A percentile compares a stretch with the other conserved stretches of the same genome.
phyloP scores from a whole-genome alignment of 1,284 basidiomycete genomes.

The Trichosporon ovoides region DNA sequence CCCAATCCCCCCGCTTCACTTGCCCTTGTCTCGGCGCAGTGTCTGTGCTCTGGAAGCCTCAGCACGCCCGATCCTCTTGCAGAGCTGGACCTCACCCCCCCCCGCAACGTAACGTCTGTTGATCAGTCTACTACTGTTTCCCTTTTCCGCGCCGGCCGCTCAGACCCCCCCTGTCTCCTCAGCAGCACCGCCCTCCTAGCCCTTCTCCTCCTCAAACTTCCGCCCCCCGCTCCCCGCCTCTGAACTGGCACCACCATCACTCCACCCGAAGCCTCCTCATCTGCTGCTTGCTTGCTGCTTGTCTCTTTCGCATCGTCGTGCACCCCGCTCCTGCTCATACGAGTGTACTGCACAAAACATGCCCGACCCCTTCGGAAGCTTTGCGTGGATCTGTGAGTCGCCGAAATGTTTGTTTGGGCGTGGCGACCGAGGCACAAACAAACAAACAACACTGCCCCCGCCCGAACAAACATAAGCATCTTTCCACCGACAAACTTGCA shows the following conservation, averaged over 20 bases:
- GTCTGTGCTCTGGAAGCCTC: constrained; percentile 4
- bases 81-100: neutral
- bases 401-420: no score
- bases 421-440: neutral
- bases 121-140: neutral
- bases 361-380: constrained; percentile 4
- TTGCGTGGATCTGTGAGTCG: constrained; percentile 3
- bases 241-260: neutral
- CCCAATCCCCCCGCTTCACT: neutral
- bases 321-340: no score
- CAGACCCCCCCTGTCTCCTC: constrained; percentile 1
- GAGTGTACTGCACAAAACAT: neutral
- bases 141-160: neutral
- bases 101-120: neutral
- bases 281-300: neutral
- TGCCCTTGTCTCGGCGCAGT: neutral
- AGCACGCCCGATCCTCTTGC: neutral
- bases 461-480: neutral
- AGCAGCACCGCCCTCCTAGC: constrained; percentile 4
- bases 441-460: neutral
- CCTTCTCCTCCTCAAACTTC: neutral
- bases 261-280: no score
- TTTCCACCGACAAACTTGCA: no score
- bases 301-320: neutral
- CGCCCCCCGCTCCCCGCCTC: neutral